phyloP scores from a whole-genome alignment of 805 yeast genomes.

The Hanseniaspora lindneri region DNA sequence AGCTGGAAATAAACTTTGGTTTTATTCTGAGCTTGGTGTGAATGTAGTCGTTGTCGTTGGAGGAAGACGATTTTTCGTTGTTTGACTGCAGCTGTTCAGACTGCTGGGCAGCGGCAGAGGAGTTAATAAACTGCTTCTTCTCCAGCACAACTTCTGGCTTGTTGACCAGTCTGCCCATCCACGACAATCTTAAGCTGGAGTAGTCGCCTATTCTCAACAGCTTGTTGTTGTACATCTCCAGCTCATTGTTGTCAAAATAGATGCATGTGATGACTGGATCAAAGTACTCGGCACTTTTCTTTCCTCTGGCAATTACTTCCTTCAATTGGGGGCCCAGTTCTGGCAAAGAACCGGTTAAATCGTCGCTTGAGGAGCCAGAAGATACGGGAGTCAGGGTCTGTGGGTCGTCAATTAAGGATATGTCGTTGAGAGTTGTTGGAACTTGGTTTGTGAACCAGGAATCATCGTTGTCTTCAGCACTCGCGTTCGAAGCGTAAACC shows the following conservation, averaged over 20 bases:
- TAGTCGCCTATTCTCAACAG: constrained; percentile 55
- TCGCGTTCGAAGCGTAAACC: constrained; percentile 43
- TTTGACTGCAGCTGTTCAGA: constrained; percentile 22
- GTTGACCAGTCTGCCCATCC: constrained; percentile 75
- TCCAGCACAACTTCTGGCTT: constrained; percentile 73
- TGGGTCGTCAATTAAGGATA: neutral
- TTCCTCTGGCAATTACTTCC: constrained; percentile 19
- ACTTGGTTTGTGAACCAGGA: constrained; percentile 24
- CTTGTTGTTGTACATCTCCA: constrained; percentile 78
- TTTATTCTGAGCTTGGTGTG: constrained; percentile 60
- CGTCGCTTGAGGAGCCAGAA: constrained; percentile 15
- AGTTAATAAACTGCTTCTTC: constrained; percentile 56
- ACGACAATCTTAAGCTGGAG: constrained; percentile 72
- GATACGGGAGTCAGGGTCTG: neutral
- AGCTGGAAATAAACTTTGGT: constrained; percentile 69
- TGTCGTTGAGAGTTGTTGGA: constrained; percentile 23
- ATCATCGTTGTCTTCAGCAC: constrained; percentile 22
- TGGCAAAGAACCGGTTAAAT: constrained; percentile 20
- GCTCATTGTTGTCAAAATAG: constrained; percentile 73
- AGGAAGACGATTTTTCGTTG: constrained; percentile 7
- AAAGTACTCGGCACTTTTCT: constrained; percentile 31
- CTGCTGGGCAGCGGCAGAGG: constrained; percentile 20
- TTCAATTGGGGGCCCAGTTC: constrained; percentile 27
- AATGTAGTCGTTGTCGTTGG: constrained; percentile 37
- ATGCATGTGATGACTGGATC: constrained; percentile 81